These are phyloP conservation scores for Herpetomonas samuelpessoai DNA, from an alignment of 208 protist species.

Conservation along the genomic window DNA sequence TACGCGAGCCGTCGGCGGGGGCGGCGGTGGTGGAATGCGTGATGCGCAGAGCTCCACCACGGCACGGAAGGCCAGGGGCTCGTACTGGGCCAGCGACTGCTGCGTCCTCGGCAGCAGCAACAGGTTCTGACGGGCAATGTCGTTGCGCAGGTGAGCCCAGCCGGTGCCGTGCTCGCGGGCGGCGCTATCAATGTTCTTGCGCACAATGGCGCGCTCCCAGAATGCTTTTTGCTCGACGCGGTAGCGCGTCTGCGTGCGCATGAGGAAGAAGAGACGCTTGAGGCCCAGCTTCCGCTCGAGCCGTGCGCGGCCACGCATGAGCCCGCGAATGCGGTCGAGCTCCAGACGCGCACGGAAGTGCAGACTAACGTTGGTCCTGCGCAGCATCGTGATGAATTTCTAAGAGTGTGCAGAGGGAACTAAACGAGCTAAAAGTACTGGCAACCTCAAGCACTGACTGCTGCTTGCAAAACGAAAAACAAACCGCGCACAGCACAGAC, in stretches of 20 bases:
- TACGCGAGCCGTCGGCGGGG: slow-evolving; percentile 51
- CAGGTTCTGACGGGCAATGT: slow-evolving; percentile 82
- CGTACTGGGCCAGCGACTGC: slow-evolving; percentile 82
- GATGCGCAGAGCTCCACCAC: slow-evolving; percentile 85
- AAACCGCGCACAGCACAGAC: no score
- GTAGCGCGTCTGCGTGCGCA: slow-evolving; percentile 88
- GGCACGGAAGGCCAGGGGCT: slow-evolving; percentile 85
- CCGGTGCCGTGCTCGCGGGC: slow-evolving; percentile 79
- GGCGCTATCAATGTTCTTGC: slow-evolving; percentile 86
- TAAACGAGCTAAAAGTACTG: no score
- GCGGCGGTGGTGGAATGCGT: slow-evolving; percentile 70
- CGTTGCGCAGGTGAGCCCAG: slow-evolving; percentile 75
- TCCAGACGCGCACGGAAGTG: slow-evolving; percentile 75
- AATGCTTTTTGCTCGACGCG: slow-evolving; percentile 80
- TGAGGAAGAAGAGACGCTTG: slow-evolving; percentile 81
- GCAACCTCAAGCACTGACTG: no score
- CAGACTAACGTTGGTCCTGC: slow-evolving; percentile 25
- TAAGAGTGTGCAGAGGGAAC: no score
- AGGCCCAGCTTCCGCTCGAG: slow-evolving; percentile 83
- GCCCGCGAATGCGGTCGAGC: slow-evolving; percentile 78
- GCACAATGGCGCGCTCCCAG: slow-evolving; percentile 80
- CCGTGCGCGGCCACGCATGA: slow-evolving; percentile 75
- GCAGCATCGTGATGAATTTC: slow-evolving; percentile 73
- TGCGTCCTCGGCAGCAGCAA: slow-evolving; percentile 69
- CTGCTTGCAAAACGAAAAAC: no score